Percentiles rank a stretch among this genome's conserved stretches.
Evolutionary conservation across 169 alveolate genomes (phyloP).

Genomic region (Blepharisma undulans): DNA sequence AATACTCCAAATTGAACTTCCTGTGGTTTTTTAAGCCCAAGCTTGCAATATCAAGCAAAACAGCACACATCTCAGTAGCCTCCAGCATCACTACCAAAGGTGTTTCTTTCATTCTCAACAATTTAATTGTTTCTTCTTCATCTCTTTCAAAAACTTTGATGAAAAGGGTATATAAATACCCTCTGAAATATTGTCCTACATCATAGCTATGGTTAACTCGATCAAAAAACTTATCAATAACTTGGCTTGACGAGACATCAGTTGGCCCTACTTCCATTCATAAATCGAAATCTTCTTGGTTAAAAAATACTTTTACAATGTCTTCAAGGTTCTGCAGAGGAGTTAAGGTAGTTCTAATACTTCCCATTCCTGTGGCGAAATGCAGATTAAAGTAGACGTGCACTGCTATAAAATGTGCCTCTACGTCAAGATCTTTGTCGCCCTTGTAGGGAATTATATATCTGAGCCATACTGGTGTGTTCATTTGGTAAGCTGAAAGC

Average conservation of each 20-base stretch:
- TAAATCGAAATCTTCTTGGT: slow-evolving; percentile 3
- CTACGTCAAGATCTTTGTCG: not conserved
- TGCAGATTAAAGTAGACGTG: slow-evolving; percentile 33
- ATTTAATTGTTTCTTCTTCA: not conserved
- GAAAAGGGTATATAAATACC: not conserved
- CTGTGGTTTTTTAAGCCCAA: not conserved
- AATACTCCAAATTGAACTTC: not conserved
- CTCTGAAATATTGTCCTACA: slow-evolving; percentile 26
- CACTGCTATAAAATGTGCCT: not conserved
- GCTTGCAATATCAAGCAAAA: not conserved
- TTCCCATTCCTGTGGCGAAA: not conserved
- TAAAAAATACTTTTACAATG: slow-evolving; percentile 1
- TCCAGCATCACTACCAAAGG: not conserved
- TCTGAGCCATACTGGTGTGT: slow-evolving; percentile 22
- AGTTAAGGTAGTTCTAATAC: not conserved
- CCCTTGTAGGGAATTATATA: not conserved
- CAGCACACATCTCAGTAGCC: not conserved
- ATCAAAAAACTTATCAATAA: slow-evolving; percentile 8
- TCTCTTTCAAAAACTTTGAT: slow-evolving; percentile 1
- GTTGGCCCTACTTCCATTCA: not conserved
- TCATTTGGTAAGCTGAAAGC: slow-evolving; percentile 19
- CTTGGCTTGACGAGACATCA: not conserved
- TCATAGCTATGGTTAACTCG: not conserved
- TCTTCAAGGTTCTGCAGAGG: not conserved
- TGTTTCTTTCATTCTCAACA: slow-evolving; percentile 19